Evolutionary conservation across 2,329 filamentous ascomycete genomes (phyloP).

Genomic region (Parasarocladium wereldwijsianum): DNA sequence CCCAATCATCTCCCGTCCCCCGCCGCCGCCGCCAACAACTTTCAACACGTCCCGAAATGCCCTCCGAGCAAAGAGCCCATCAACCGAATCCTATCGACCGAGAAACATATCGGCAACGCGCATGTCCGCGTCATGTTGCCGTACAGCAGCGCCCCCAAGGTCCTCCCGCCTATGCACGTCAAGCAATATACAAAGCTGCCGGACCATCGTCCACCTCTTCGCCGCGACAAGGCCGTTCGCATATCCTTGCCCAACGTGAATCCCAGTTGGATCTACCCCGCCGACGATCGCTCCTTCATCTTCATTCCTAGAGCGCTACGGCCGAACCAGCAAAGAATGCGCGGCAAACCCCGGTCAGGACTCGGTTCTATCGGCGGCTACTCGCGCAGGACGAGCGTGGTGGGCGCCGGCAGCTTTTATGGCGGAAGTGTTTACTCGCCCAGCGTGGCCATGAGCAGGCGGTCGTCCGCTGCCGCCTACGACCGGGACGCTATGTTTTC

Average conservation of each 20-base stretch:
- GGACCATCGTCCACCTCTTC: constrained; percentile 83
- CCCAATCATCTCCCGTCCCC: constrained; percentile 32
- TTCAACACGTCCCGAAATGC: constrained; percentile 41
- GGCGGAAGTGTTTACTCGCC: constrained; percentile 77
- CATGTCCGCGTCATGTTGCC: constrained; percentile 72
- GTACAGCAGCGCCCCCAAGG: constrained; percentile 54
- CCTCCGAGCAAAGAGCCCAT: constrained; percentile 48
- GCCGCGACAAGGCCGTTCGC: constrained; percentile 90
- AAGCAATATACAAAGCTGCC: constrained; percentile 90
- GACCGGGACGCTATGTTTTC: constrained; percentile 62
- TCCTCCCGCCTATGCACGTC: constrained; percentile 62
- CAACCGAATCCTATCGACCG: constrained; percentile 68
- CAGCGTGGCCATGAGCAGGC: constrained; percentile 74
- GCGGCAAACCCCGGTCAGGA: constrained; percentile 57
- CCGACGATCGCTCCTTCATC: constrained; percentile 83
- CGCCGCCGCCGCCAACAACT: constrained; percentile 36
- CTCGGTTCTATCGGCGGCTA: constrained; percentile 52
- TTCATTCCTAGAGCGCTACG: constrained; percentile 91
- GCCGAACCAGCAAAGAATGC: constrained; percentile 73
- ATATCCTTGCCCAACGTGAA: constrained; percentile 72
- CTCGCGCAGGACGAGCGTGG: constrained; percentile 73
- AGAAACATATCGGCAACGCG: constrained; percentile 69
- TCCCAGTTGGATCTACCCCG: constrained; percentile 83
- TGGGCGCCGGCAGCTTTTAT: constrained; percentile 50
- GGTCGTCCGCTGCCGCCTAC: constrained; percentile 56